These are phyloP conservation scores for Rosa hybrid DNA, from an alignment of 331 rosid genomes.

Conservation along the genomic window DNA sequence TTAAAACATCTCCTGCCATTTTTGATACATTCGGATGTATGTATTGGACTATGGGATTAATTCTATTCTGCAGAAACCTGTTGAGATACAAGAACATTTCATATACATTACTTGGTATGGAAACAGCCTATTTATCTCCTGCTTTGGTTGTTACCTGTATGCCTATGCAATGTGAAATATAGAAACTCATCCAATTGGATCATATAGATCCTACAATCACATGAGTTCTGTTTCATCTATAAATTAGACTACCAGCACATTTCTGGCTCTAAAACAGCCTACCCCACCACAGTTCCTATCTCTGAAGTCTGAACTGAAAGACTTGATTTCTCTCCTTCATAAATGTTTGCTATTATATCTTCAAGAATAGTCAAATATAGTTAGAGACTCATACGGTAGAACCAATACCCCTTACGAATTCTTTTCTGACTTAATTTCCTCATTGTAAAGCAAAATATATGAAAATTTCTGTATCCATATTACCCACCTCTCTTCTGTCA, in stretches of 20 bases:
- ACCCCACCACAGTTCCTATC: not conserved
- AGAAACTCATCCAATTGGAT: not conserved
- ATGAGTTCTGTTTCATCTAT: slow-evolving; percentile 1
- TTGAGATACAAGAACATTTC: not conserved
- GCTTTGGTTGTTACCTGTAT: not conserved
- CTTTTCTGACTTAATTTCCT: slow-evolving; percentile 2
- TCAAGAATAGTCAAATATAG: not conserved
- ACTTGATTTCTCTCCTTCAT: not conserved
- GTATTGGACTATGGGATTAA: not conserved
- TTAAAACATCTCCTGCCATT: not conserved
- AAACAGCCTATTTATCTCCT: slow-evolving; percentile 1
- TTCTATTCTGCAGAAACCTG: not conserved
- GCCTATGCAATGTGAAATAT: not conserved
- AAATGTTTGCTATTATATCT: not conserved
- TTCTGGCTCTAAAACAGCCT: slow-evolving; percentile 5
- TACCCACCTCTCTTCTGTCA: not conserved
- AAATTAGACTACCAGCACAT: not conserved
- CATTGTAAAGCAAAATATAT: not conserved
- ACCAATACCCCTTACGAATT: not conserved
- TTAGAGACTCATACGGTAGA: not conserved
- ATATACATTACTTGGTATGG: slow-evolving; percentile 1
- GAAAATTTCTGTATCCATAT: not conserved
- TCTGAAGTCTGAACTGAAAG: not conserved
- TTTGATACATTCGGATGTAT: not conserved
- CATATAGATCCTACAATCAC: not conserved